phyloP scores from a whole-genome alignment of 306 rosid genomes.

The Lablab purpureus region DNA sequence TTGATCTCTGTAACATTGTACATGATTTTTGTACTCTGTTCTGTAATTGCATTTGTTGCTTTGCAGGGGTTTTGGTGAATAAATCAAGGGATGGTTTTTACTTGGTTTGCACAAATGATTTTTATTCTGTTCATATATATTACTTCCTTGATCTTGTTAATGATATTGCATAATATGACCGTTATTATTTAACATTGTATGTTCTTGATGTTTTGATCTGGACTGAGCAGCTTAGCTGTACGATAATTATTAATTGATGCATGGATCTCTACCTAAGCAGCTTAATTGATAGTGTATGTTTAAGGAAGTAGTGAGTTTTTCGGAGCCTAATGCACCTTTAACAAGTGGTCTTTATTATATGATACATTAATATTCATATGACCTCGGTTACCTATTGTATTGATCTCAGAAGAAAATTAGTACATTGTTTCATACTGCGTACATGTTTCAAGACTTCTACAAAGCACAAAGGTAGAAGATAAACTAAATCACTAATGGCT shows the following conservation, averaged over 20 bases:
- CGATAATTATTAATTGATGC: not conserved
- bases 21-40: not conserved
- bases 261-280: not conserved
- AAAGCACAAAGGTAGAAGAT: not conserved
- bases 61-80: constrained; percentile 19
- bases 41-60: not conserved
- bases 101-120: not conserved
- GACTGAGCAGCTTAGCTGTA: too few species aligned
- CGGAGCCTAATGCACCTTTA: not conserved
- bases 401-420: constrained; percentile 15
- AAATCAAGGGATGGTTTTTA: not conserved
- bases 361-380: constrained; percentile 1
- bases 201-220: too few species aligned
- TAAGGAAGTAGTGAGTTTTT: not conserved
- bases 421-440: not conserved
- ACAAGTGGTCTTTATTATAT: not conserved
- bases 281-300: not conserved
- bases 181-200: too few species aligned
- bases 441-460: not conserved
- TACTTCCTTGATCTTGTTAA: not conserved
- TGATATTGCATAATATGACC: not conserved
- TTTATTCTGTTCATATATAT: not conserved
- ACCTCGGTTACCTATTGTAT: not conserved
- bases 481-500: constrained; percentile 6
- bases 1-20: not conserved